Conservation (phyloP, 768 basidiomycete genomes). For the Rickenella mellea region DNA sequence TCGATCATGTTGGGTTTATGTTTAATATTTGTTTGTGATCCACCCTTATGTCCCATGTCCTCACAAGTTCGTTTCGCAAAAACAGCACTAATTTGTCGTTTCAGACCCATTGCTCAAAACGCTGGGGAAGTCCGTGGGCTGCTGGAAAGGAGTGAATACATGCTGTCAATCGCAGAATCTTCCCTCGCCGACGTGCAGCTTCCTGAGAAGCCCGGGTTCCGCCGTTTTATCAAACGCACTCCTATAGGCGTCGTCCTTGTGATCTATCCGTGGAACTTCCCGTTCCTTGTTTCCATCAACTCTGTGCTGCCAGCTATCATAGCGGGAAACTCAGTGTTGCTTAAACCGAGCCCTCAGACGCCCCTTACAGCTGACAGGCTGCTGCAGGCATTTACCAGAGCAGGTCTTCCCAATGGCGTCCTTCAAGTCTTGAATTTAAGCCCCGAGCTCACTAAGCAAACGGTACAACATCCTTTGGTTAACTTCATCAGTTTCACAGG, state of each 20-base stretch:
- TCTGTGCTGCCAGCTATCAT: constrained; percentile 86
- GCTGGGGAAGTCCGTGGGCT: constrained; percentile 76
- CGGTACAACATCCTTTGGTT: constrained; percentile 55
- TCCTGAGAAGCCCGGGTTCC: constrained; percentile 73
- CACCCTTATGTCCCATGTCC: not conserved
- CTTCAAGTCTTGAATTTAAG: constrained; percentile 72
- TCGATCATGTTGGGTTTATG: not conserved
- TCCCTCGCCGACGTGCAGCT: constrained; percentile 69
- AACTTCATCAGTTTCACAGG: constrained; percentile 91
- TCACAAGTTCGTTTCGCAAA: not conserved
- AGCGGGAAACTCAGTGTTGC: constrained; percentile 80
- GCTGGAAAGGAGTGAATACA: constrained; percentile 71
- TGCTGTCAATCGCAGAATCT: constrained; percentile 74
- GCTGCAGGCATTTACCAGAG: constrained; percentile 52
- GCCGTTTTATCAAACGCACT: constrained; percentile 70
- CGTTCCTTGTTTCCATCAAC: constrained; percentile 86
- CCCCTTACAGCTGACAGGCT: constrained; percentile 83
- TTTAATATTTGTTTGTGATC: not conserved
- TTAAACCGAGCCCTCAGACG: constrained; percentile 97
- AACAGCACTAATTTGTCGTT: not conserved
- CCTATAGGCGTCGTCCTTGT: constrained; percentile 85
- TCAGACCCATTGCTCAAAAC: constrained; percentile 70
- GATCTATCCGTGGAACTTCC: constrained; percentile 90
- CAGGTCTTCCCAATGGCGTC: constrained; percentile 70
- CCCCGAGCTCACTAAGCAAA: constrained; percentile 46